Base-by-base conservation (phyloP, 2,329 filamentous ascomycete species). In the Botrytis fabae region DNA sequence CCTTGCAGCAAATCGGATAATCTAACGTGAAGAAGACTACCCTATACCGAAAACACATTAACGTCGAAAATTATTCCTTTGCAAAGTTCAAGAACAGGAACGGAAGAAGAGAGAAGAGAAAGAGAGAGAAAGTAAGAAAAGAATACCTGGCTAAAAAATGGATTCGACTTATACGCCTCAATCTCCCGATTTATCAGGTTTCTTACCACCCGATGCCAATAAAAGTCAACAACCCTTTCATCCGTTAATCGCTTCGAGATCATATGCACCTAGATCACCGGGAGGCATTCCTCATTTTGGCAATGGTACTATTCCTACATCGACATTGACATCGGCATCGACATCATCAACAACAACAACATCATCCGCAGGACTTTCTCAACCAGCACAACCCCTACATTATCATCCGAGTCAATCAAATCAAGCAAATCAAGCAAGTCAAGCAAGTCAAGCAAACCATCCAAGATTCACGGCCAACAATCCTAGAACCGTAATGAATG, bases 101-200 rank as follows among this genome's bases (percentile, higher is more conserved):
- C 72, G 68, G 72, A 64, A 65, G 59, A 65, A 57, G 32, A 70
- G 54, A 22, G 4, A 59, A 69, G 72, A 69, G 72, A 64, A 65
- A 61, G 63, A 57, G 32, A 70, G 54, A 22, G 62, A 59, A 54
- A 46, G 71, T 66, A 28, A 70, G 60, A 62, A 63, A 73, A 63
- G 63, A 71, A n/a, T n/a, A 16, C 4, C 25, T 28, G 25, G 51
- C 46, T 48, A 61, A 64, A 62, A 64, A 54, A 78, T 78, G 75
- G 79, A 79, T 73, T 74, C 75, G 76, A 80, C 79, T 59, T 81
- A 81, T 76, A 75, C 78, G 60, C 80, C 80, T 70, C 79, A 80
- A 74, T 81, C 79, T 59, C 80, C 80, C 74, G 80, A 81, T 73
- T 77, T 81, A 25, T 80, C 80, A 8, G 74, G 75, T 64, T 81